These are phyloP conservation scores for Backusella liffmaniae DNA, from an alignment of 192 early-diverging fungal species.

Conservation along the genomic window DNA sequence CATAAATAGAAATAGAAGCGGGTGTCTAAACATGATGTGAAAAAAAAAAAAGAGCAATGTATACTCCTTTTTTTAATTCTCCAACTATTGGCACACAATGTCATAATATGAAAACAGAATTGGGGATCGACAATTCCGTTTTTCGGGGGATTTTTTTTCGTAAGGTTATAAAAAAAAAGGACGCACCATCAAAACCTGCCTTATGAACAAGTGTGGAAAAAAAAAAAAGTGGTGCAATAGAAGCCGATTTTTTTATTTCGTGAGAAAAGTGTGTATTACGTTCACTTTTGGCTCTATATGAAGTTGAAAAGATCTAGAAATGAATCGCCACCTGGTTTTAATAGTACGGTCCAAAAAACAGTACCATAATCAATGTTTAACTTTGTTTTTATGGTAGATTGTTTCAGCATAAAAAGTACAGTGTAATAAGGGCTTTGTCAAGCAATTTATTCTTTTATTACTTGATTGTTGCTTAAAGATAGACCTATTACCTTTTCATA, in stretches of 20 bases:
- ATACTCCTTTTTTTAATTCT: not conserved
- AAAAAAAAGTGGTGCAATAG: not conserved
- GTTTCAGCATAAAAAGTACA: not conserved
- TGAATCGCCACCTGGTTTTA: not conserved
- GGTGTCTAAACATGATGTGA: not conserved
- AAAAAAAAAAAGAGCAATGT: no score
- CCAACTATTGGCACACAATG: not conserved
- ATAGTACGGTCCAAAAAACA: not conserved
- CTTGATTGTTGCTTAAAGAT: not conserved
- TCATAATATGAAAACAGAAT: not conserved
- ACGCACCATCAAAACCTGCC: not conserved
- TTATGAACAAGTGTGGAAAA: not conserved
- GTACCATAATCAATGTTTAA: not conserved
- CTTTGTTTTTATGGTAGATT: not conserved
- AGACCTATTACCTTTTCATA: not conserved
- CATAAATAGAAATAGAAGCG: not conserved
- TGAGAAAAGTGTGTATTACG: not conserved
- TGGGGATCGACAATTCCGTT: not conserved
- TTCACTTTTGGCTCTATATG: no score
- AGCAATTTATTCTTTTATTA: not conserved
- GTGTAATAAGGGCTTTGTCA: not conserved
- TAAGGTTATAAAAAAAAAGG: not conserved
- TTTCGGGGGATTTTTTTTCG: not conserved
- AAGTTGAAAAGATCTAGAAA: not conserved
- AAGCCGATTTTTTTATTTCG: not conserved